phyloP scores from a whole-genome alignment of 306 rosid species.

The Quercus agrifolia region DNA sequence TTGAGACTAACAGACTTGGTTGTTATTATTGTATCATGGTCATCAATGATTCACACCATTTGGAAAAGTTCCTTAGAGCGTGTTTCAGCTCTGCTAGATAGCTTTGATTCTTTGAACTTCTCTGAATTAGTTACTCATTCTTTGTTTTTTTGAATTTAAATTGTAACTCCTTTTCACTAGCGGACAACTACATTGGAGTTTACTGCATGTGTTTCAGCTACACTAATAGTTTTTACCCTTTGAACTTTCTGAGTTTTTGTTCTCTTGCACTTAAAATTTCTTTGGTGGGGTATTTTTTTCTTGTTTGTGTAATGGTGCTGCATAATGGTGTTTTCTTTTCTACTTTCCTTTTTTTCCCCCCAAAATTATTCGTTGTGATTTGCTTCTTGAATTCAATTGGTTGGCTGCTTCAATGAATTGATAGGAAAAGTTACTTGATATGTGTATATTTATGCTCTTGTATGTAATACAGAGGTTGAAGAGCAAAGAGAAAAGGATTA shows the following conservation, averaged over 20 bases:
- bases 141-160: not conserved
- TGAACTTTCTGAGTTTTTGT: not conserved
- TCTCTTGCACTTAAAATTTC: not conserved
- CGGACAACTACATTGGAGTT: not conserved
- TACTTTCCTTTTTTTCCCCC: not conserved
- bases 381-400: not conserved
- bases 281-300: not conserved
- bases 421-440: not conserved
- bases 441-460: not conserved
- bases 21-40: no score
- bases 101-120: no score
- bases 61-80: no score
- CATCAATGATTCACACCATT: no score
- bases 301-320: not conserved
- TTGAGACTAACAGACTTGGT: no score
- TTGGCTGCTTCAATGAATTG: not conserved
- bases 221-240: not conserved
- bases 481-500: slow-evolving; percentile 7
- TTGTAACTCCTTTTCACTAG: not conserved
- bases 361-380: not conserved
- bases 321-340: not conserved
- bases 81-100: no score
- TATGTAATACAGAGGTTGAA: slow-evolving; percentile 21
- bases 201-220: not conserved
- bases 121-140: no score